Evolutionary conservation across 768 basidiomycete species (phyloP), one percentile per base, ranked within the genome.

Genomic region (Inosperma sp.): DNA sequence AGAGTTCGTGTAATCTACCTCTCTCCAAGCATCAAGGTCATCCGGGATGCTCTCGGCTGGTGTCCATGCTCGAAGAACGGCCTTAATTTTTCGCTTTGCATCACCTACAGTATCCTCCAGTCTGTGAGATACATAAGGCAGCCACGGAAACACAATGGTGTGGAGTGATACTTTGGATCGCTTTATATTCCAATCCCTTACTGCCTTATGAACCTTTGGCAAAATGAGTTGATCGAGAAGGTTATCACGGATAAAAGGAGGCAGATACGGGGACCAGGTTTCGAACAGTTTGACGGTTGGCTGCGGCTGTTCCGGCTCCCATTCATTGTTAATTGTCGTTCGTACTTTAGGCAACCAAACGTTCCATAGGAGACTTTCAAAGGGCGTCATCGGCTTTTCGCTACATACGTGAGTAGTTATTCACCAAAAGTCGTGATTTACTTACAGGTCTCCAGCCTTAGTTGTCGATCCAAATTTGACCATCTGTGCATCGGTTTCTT

Each of bases 321-420:
- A 99, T 26, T 93, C 87, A 65, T 99, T 98, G 68, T 98, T 98
- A 65, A 98, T 84, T 9, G 81, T 77, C 0, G 91, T 90, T 22
- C 96, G 82, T n/a, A 98, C 86, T 69, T 83, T 90, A 0, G 96
- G 96, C 22, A 99, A 71, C 96, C 94, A 99, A 8, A 89, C 75
- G 56, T 86, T 90, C 94, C 96, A 98, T 12, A 98, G 68, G 21
- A 98, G 73, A 53, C 86, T 90, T 64, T 99, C 96, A 64, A 90
- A 99, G 0, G 95, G 86, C 13, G 93, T 93, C 96, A 99, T 99
- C 2, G 75, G 75, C 55, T 69, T 74, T 53, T 81, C 81, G 39
- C 79, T 82, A 56, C 29, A 50, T n/a, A 17, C 29, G 43, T 27
- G 10, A 44, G 31, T 19, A 22, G 12, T 42, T 46, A 8, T 19